Base-by-base conservation (phyloP, 2,329 filamentous ascomycete genomes). In the Plectosphaerella plurivora region DNA sequence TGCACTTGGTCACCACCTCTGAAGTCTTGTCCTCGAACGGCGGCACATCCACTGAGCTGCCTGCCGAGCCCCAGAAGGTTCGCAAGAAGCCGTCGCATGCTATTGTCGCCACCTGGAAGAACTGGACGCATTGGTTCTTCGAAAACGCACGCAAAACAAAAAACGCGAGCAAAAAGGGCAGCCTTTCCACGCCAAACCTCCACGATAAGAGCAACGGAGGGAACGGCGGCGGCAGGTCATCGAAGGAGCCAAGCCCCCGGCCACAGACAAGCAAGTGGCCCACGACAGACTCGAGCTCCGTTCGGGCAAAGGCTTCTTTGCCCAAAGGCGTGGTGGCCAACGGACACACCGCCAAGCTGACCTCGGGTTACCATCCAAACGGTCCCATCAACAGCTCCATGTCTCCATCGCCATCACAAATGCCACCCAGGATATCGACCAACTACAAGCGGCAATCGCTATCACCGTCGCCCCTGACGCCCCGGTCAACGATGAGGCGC, bases 391-490 rank as follows among this genome's bases (percentile, higher is more conserved):
- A 18, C n/a, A 44, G 16, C 18, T 18, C 10, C 41, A 18, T 18
- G n/a, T 12, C 41, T 2, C 41, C 41, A 12, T 64, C 69, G 33
- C 61, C 68, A 36, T 57, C 65, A 28, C 61, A 64, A 11, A 57
- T 61, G 28, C 63, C 68, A 37, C 57, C 64, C 35, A 64, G 66
- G n/a, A 63, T 69, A 44, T 64, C 70, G 56, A 65, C 74, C 54
- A 67, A 73, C 44, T 82, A 84, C 63, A 87, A 87, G 62, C 82
- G 91, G 15, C 88, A 91, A 55, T 96, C 91, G 0, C 73, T 95
- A 10, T 96, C 91, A 0, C 94, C 94, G 0, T 87, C 86, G 3
- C 93, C 94, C 0, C 69, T 97, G 41, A 97, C 94, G 1, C 93
- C 94, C 4, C 87, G 91, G 39, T 91, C 90, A 5, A 89, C 89